Evolutionary conservation across 1,139 yeast species (phyloP).

Genomic region (Candida pseudoviswanathii): DNA sequence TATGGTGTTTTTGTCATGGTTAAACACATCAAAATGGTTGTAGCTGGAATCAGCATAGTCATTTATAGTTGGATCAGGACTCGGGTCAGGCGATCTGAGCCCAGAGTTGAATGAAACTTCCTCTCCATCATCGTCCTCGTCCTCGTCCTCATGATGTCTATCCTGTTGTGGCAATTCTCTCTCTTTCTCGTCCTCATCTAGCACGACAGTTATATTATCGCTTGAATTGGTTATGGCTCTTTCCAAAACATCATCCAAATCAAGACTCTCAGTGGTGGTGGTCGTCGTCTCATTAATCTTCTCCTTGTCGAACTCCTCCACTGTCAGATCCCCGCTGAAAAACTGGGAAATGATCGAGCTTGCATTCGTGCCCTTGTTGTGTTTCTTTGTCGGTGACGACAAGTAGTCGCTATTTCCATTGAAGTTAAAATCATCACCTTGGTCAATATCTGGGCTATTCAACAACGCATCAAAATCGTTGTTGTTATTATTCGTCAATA

Average conservation of each 20-base stretch:
- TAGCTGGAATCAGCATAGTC: slow-evolving; percentile 13
- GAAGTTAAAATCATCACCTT: slow-evolving; percentile 10
- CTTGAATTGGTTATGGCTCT: slow-evolving; percentile 20
- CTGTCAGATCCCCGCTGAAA: slow-evolving; percentile 10
- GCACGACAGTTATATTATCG: slow-evolving; percentile 28
- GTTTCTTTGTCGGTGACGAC: slow-evolving; percentile 3
- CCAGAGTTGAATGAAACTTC: slow-evolving; percentile 3
- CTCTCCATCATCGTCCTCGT: slow-evolving; percentile 3
- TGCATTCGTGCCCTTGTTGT: slow-evolving; percentile 3
- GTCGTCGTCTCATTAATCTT: neutral
- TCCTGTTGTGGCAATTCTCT: neutral
- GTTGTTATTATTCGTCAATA: slow-evolving; percentile 22
- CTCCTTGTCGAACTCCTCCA: slow-evolving; percentile 1
- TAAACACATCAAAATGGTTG: slow-evolving; percentile 14
- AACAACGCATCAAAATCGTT: slow-evolving; percentile 23
- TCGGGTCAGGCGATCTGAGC: slow-evolving; percentile 9
- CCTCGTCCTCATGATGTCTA: slow-evolving; percentile 6
- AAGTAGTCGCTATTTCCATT: slow-evolving; percentile 7
- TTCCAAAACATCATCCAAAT: slow-evolving; percentile 11
- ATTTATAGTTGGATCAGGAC: slow-evolving; percentile 12
- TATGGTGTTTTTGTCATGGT: slow-evolving; percentile 10
- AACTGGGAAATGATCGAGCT: slow-evolving; percentile 14
- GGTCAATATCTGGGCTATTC: slow-evolving; percentile 10
- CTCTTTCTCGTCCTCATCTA: slow-evolving; percentile 21
- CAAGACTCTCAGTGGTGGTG: neutral